phyloP scores from a whole-genome alignment of 805 yeast genomes.

The Pichia cabralensis region DNA sequence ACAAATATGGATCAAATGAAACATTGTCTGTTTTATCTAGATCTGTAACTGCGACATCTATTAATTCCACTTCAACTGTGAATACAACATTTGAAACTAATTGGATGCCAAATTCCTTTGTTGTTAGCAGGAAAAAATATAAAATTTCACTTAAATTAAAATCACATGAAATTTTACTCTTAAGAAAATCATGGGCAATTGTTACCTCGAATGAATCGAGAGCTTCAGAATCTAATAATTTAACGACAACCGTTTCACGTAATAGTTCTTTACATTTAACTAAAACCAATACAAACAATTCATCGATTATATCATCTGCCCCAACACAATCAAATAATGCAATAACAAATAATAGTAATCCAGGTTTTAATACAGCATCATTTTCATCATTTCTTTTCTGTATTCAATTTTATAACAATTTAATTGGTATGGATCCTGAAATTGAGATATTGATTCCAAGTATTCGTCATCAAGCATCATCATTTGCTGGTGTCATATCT shows the following conservation, averaged over 20 bases:
- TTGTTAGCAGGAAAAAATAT: conserved; percentile 17
- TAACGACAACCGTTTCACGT: conserved; percentile 1
- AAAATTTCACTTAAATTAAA: conserved; percentile 20
- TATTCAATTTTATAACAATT: conserved; percentile 64
- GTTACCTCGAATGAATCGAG: conserved; percentile 20
- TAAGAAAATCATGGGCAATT: conserved; percentile 38
- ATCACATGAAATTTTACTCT: conserved; percentile 32
- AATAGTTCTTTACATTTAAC: conserved; percentile 2
- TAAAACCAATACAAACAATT: conserved; percentile 1
- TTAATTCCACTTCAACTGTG: conserved; percentile 19
- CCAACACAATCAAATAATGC: background rate
- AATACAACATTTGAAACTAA: conserved; percentile 22
- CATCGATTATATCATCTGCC: background rate
- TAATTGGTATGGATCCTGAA: conserved; percentile 48
- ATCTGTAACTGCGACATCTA: conserved; percentile 19
- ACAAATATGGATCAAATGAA: conserved; percentile 9
- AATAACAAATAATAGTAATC: background rate
- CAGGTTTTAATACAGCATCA: conserved; percentile 20
- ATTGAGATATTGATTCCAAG: conserved; percentile 63
- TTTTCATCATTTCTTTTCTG: conserved; percentile 57
- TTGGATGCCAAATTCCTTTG: conserved; percentile 27
- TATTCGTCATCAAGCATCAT: conserved; percentile 66
- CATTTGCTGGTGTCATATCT: conserved; percentile 71
- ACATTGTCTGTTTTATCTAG: conserved; percentile 15
- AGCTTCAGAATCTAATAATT: conserved; percentile 4